Evolutionary conservation across 2,329 filamentous ascomycete genomes (phyloP).

Genomic region (Fusarium sambucinum): DNA sequence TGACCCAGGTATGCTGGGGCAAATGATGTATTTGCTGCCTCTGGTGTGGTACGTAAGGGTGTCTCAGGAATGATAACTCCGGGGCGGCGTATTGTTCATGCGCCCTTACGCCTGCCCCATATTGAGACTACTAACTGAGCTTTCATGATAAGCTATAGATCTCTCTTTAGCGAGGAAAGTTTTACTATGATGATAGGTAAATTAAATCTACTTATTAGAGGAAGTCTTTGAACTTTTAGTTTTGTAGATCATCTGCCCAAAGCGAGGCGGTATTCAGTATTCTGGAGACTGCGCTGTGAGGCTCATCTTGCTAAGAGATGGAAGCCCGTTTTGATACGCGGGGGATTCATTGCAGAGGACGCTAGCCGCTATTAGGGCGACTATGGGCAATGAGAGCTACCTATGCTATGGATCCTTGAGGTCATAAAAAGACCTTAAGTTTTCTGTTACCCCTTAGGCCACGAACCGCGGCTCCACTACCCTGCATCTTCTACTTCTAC

Average conservation of each 20-base stretch:
- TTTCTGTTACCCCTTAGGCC: background rate
- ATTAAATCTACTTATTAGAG: background rate
- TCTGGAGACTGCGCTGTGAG: background rate
- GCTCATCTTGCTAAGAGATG: background rate
- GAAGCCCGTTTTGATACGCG: background rate
- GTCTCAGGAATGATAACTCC: slow-evolving; percentile 34
- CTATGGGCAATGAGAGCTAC: slow-evolving; percentile 12
- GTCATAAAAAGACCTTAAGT: background rate
- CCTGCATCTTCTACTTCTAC: slow-evolving; percentile 36
- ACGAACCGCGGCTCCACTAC: slow-evolving; percentile 33
- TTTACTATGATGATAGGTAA: background rate
- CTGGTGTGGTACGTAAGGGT: slow-evolving; percentile 27
- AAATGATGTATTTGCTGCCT: slow-evolving; percentile 42
- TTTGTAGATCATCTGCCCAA: no score
- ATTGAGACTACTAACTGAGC: slow-evolving; percentile 11
- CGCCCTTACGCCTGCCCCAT: slow-evolving; percentile 29
- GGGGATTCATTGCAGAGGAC: slow-evolving; percentile 11
- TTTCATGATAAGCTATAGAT: slow-evolving; percentile 9
- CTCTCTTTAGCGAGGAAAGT: background rate
- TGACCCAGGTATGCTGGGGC: slow-evolving; percentile 15
- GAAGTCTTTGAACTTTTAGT: background rate
- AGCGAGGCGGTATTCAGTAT: background rate
- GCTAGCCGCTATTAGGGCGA: slow-evolving; percentile 10
- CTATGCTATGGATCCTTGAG: background rate
- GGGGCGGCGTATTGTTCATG: slow-evolving; percentile 49